Evolutionary conservation across 1,284 basidiomycete species (phyloP).

Genomic region (Inonotus hispidus): DNA sequence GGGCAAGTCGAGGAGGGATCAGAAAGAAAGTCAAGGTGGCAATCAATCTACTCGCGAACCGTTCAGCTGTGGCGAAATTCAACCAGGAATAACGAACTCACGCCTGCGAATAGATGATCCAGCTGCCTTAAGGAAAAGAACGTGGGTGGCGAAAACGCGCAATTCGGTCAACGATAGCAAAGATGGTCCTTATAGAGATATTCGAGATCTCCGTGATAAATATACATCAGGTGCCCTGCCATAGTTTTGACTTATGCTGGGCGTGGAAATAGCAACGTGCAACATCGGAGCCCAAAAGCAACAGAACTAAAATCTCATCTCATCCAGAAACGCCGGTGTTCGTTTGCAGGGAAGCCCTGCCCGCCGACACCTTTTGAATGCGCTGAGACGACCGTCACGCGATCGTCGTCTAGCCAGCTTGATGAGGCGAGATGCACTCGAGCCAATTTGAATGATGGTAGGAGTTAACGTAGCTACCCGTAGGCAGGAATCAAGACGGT

Average conservation of each 20-base stretch:
- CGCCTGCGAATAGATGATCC: background rate
- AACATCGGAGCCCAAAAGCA: too few relatives aligned
- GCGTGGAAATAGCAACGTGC: background rate
- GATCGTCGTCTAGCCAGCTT: background rate
- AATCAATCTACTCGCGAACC: background rate
- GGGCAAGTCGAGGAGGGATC: background rate
- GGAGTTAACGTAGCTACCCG: background rate
- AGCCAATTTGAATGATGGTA: background rate
- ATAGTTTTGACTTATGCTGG: background rate
- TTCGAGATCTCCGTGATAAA: background rate
- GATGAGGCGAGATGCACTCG: background rate
- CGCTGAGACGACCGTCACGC: background rate
- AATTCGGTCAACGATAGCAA: background rate
- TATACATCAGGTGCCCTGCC: background rate
- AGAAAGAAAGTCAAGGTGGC: background rate
- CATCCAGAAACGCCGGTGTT: background rate
- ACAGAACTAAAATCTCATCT: too few relatives aligned
- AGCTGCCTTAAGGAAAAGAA: background rate
- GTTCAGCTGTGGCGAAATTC: background rate
- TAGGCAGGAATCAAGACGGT: background rate
- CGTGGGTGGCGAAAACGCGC: constrained; percentile 2
- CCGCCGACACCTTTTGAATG: background rate
- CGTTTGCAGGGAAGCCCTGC: background rate
- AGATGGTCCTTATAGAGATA: background rate
- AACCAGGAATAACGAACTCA: background rate